Evolutionary conservation across 2,329 filamentous ascomycete species (phyloP).

Genomic region (Paracoccidioides lutzii): DNA sequence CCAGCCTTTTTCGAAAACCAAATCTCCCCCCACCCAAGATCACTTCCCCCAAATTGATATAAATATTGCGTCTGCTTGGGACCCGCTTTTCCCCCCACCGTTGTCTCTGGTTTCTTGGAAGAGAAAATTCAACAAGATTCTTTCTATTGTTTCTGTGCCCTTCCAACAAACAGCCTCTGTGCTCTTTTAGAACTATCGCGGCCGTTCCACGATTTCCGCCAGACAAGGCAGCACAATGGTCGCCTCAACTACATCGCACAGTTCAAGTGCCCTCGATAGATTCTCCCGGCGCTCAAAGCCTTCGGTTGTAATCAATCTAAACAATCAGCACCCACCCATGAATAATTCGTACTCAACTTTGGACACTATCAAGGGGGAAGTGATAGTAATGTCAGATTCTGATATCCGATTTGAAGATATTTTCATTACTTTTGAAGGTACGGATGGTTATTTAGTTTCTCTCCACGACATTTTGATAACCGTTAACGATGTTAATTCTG

Average conservation of each 20-base stretch:
- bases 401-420: conserved; percentile 19
- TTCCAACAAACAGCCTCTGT: not conserved
- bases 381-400: conserved; percentile 17
- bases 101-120: too few relatives aligned
- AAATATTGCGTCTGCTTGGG: not conserved
- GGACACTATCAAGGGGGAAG: conserved; percentile 20
- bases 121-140: not conserved
- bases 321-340: conserved; percentile 11
- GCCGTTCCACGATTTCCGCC: not conserved
- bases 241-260: not conserved
- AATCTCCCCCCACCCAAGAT: not conserved
- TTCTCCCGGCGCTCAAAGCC: not conserved
- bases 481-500: not conserved
- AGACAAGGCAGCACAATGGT: not conserved
- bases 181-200: not conserved
- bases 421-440: conserved; percentile 20
- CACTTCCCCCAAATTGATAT: not conserved
- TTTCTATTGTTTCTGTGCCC: too few relatives aligned
- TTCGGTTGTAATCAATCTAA: conserved; percentile 15
- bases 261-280: not conserved
- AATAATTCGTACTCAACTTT: conserved; percentile 21
- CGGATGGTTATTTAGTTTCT: not conserved
- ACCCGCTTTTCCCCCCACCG: not conserved
- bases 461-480: not conserved
- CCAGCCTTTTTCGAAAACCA: too few relatives aligned